Conservation (phyloP, 2,329 filamentous ascomycete genomes). For the Dactylonectria estremocensis region DNA sequence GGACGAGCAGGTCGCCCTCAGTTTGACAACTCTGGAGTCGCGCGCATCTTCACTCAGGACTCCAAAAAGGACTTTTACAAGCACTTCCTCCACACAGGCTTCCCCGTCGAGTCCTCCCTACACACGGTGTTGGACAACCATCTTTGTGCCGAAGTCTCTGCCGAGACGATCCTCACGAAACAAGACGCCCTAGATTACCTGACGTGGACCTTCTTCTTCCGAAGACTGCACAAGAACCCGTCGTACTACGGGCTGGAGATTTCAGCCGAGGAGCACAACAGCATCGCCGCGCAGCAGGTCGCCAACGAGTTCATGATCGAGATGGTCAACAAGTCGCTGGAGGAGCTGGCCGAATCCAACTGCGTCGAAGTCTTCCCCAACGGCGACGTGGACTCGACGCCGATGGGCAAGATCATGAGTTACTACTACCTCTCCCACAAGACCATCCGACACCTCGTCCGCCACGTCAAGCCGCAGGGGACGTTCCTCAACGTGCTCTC, state of each 20-base stretch:
- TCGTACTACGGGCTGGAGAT: constrained; percentile 98
- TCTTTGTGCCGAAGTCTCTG: constrained; percentile 93
- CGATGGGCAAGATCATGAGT: constrained; percentile 98
- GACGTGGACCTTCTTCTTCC: constrained; percentile 99
- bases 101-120: constrained; percentile 95
- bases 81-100: constrained; percentile 97
- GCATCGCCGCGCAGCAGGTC: constrained; percentile 84
- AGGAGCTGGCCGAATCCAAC: constrained; percentile 85
- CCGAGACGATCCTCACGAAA: constrained; percentile 92
- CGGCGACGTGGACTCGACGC: constrained; percentile 90
- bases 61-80: constrained; percentile 99
- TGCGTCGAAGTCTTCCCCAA: constrained; percentile 89
- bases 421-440: constrained; percentile 99
- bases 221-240: constrained; percentile 96
- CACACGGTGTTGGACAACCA: constrained; percentile 98
- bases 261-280: constrained; percentile 92
- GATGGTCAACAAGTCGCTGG: constrained; percentile 89
- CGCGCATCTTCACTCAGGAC: constrained; percentile 97
- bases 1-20: constrained; percentile 95
- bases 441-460: constrained; percentile 88
- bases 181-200: constrained; percentile 98
- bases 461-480: constrained; percentile 81
- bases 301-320: constrained; percentile 97
- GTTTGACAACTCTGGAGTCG: constrained; percentile 96
- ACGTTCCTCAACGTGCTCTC: constrained; percentile 86